These are phyloP conservation scores for Solanum okadae DNA, from an alignment of 257 asterid species.

Conservation along the genomic window DNA sequence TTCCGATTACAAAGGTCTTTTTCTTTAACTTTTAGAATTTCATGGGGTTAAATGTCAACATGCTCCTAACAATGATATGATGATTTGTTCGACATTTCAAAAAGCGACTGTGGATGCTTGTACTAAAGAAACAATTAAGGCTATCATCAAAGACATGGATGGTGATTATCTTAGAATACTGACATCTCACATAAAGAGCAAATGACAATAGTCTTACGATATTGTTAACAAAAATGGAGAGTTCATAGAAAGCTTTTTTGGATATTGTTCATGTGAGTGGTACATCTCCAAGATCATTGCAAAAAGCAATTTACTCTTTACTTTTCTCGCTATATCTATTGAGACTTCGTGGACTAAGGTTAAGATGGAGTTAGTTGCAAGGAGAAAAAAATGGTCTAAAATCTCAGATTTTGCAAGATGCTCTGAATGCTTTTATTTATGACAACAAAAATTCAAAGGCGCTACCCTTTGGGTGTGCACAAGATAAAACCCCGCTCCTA, in stretches of 20 bases:
- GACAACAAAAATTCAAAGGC: no score
- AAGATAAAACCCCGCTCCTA: no score
- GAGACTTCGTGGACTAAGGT: not conserved
- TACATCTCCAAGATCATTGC: not conserved
- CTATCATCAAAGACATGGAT: not conserved
- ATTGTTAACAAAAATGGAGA: not conserved
- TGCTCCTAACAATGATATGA: not conserved
- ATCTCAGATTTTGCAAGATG: not conserved
- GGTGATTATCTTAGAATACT: not conserved
- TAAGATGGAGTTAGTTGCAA: not conserved
- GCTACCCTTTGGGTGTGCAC: not conserved
- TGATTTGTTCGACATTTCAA: not conserved
- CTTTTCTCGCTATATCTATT: not conserved
- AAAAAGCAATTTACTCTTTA: not conserved
- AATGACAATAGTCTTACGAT: not conserved
- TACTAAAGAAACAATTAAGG: not conserved
- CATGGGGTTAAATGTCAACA: not conserved
- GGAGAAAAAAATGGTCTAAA: not conserved
- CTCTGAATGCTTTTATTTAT: not conserved
- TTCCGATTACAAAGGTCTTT: not conserved
- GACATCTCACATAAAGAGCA: not conserved
- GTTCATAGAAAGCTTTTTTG: no score
- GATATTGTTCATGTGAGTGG: not conserved
- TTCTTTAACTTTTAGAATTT: not conserved
- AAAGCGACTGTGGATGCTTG: not conserved